Conservation (phyloP, 305 asterid genomes). For the Solanum aculeatissimum region DNA sequence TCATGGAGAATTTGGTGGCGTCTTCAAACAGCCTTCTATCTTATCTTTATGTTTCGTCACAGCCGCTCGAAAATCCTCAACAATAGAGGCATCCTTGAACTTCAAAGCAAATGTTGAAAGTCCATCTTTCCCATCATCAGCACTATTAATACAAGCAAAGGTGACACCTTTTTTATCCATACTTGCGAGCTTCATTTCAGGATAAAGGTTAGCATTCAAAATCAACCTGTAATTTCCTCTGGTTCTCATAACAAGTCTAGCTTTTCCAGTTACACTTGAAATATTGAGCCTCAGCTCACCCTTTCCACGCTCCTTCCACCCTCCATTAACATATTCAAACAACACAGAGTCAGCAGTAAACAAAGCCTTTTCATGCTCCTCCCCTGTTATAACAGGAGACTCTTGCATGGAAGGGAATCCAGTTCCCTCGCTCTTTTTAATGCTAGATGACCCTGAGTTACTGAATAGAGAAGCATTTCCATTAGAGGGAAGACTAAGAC, state of each 20-base stretch:
- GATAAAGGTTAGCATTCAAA: conserved; percentile 73
- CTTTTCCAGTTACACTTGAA: conserved; percentile 47
- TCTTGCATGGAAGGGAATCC: conserved; percentile 63
- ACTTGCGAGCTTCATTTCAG: conserved; percentile 83
- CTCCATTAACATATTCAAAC: conserved; percentile 63
- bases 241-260: conserved; percentile 80
- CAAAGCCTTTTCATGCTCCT: conserved; percentile 70
- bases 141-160: conserved; percentile 78
- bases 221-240: conserved; percentile 75
- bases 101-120: conserved; percentile 84
- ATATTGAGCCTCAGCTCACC: conserved; percentile 82
- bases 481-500: conserved; percentile 42
- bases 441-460: conserved; percentile 20
- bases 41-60: conserved; percentile 44
- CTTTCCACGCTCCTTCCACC: conserved; percentile 93
- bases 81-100: conserved; percentile 61
- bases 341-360: conserved; percentile 67
- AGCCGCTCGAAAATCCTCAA: conserved; percentile 51
- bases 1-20: conserved; percentile 83
- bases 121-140: conserved; percentile 50
- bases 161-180: conserved; percentile 95
- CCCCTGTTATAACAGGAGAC: conserved; percentile 70
- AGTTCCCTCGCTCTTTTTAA: conserved; percentile 34
- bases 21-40: conserved; percentile 22
- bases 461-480: conserved; percentile 52